Base-by-base conservation (phyloP, 176 grass and related monocot genomes). In the Triticum monococcum region DNA sequence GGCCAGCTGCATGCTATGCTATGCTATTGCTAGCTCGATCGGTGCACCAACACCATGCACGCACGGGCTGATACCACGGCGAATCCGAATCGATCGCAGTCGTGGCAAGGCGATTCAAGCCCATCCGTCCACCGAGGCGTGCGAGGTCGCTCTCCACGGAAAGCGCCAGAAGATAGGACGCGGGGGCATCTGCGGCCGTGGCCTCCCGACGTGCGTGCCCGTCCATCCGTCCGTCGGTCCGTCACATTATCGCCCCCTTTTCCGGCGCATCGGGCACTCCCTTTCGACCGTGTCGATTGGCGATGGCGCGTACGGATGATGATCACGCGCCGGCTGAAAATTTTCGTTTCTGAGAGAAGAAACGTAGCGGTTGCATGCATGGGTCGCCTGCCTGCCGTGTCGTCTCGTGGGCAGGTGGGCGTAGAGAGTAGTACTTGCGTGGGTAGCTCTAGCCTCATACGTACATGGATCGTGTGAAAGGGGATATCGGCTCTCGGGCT, bases 171-270 rank as follows among this genome's bases (percentile, higher is more conserved):
- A 45, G 10, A 26, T 20, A 24, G 14, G 83, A 18, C 17, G 14
- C 16, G 17, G 5, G 4, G 68, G 79, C 71, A 87, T 87, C 79
- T 68, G 32, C 9, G 45, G 3, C 71, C 79, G 79, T 87, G 86
- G 70, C 86, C 86, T 77, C 86, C 41, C 70, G 26, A 75, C 79
- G 86, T 87, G 86, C 70, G 69, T 60, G 22, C 61, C 20, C 20
- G 7, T 48, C 5, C 2, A 31, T 35, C 83, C 3, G 12, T 35
- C 83, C 3, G 12, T 37, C 60, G 71, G 4, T 50, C 61, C 12
- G n/a, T 65, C 26, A 24, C 22, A 12, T 25, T 59, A n/a, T 22
- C 52, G 3, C 1, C 18, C 54, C 54, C 7, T 57, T 59, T 59
- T 59, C 54, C 54, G 18, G 18, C 18, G 17, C 54, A 22, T 59